These are phyloP conservation scores for Aquanectria penicillioides DNA, from an alignment of 2,329 filamentous ascomycete species.

Conservation along the genomic window DNA sequence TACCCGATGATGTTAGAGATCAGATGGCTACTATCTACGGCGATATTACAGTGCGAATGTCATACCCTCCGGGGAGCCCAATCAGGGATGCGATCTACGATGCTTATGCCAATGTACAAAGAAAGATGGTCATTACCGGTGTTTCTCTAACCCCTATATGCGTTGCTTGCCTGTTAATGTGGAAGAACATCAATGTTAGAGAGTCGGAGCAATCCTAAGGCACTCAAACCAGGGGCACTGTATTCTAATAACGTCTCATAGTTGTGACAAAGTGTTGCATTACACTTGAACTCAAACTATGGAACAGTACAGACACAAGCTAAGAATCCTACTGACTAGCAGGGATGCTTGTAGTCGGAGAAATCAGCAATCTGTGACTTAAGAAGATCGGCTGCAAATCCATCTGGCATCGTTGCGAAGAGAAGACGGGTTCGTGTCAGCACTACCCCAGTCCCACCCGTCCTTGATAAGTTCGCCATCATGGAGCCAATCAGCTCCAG, in stretches of 20 bases:
- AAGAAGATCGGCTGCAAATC: conserved; percentile 9
- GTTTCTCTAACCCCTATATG: conserved; percentile 45
- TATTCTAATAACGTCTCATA: no score
- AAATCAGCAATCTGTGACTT: neutral
- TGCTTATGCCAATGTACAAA: conserved; percentile 65
- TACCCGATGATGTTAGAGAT: conserved; percentile 53
- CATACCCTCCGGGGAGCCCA: conserved; percentile 56
- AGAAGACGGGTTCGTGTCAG: conserved; percentile 18
- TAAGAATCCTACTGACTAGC: no score
- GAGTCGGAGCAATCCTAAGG: conserved; percentile 58
- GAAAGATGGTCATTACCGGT: conserved; percentile 55
- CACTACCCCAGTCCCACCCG: conserved; percentile 15
- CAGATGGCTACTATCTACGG: conserved; percentile 63
- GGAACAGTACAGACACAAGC: no score
- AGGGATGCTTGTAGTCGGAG: neutral
- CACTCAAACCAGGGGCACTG: conserved; percentile 60
- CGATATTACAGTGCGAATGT: conserved; percentile 61
- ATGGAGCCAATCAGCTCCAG: conserved; percentile 3
- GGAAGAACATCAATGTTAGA: conserved; percentile 59
- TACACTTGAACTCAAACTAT: no score
- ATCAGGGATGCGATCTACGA: conserved; percentile 64
- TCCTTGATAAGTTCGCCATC: conserved; percentile 17
- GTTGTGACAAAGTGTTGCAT: no score
- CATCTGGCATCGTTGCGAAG: conserved; percentile 11
- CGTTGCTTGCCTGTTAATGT: conserved; percentile 55